Base-by-base conservation (phyloP, 371 early-diverging fungal species). In the Enterospora canceri region DNA sequence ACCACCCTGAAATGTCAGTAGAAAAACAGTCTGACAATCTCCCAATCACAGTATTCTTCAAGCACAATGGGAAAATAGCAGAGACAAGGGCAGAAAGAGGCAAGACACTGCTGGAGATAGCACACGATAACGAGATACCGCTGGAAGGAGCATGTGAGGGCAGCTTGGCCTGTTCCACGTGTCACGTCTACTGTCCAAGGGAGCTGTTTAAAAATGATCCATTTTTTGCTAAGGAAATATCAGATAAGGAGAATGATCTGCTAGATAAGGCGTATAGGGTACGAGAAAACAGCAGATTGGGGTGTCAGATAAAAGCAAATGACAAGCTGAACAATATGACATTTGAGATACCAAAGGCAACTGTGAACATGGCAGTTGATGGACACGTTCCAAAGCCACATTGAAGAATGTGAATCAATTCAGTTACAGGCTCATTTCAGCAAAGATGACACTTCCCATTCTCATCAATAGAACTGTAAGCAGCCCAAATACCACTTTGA, bases 81-180 rank as follows among this genome's bases (percentile, higher is more conserved):
- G n/a, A 40, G 28, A 63, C 62, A 47, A 24, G 83, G 40, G 91
- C 88, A 34, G 84, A 85, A 18, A 85, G 86, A 59, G 91, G 90
- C 29, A 86, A 89, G 63, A 88, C 87, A 54, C 78, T 97, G 71
- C 80, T 97, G 72, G 93, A 94, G 74, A 79, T 91, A 19, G 94
- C 98, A 28, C 92, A 94, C 77, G 84, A 85, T 32, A 87, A 94
- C 73, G 86, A 90, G 76, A 87, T 97, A 29, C 93, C 93, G 55
- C 85, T 96, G 26, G 94, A 93, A 84, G 93, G 94, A 85, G 97
- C 97, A 15, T 97, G 97, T 80, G 97, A 97, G 80, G 94, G 91
- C 23, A 92, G 71, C 59, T 64, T 78, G 8, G 81, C 81, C 28
- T 82, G 80, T 60, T 77, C 80, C 30, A 78, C 80, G 61, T 83